Percentiles rank a stretch among this genome's conserved stretches.
phyloP scores from a whole-genome alignment of 768 basidiomycete species.

The Pisolithus microcarpus region DNA sequence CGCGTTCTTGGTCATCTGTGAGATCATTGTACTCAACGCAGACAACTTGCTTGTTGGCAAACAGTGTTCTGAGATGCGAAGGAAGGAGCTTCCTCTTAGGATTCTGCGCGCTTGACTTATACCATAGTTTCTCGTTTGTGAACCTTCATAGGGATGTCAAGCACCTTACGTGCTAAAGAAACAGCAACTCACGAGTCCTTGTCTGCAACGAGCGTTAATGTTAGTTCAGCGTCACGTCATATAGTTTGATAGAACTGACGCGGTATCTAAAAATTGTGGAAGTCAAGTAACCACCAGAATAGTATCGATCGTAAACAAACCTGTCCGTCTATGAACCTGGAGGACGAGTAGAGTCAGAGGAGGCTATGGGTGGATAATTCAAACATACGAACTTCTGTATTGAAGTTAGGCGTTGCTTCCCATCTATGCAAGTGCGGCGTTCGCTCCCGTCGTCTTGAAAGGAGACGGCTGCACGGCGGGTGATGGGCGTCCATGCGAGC shows the following conservation, averaged over 20 bases:
- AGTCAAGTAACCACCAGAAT: background rate
- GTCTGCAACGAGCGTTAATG: conserved; percentile 19
- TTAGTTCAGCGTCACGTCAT: conserved; percentile 5
- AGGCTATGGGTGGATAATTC: background rate
- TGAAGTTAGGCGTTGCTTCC: conserved; percentile 68
- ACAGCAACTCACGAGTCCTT: conserved; percentile 31
- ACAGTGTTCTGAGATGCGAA: conserved; percentile 28
- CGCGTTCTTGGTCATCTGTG: conserved; percentile 49
- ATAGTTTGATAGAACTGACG: conserved; percentile 26
- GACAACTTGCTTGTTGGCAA: conserved; percentile 40
- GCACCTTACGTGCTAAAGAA: background rate
- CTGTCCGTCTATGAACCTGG: conserved; percentile 49
- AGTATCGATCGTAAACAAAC: conserved; percentile 31
- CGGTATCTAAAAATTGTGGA: conserved; percentile 30
- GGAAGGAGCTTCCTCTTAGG: conserved; percentile 28
- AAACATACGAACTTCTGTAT: conserved; percentile 40
- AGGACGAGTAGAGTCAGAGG: background rate
- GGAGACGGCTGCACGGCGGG: conserved; percentile 30
- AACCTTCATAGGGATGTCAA: conserved; percentile 9
- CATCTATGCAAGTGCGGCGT: conserved; percentile 54
- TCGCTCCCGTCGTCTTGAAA: conserved; percentile 36
- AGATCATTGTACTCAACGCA: conserved; percentile 50
- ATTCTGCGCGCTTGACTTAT: conserved; percentile 17
- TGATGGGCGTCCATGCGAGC: background rate
- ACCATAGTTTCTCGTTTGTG: conserved; percentile 34